Evolutionary conservation across 768 basidiomycete species (phyloP), one percentile per base, ranked within the genome.

Genomic region (Leucocoprinus sp.): DNA sequence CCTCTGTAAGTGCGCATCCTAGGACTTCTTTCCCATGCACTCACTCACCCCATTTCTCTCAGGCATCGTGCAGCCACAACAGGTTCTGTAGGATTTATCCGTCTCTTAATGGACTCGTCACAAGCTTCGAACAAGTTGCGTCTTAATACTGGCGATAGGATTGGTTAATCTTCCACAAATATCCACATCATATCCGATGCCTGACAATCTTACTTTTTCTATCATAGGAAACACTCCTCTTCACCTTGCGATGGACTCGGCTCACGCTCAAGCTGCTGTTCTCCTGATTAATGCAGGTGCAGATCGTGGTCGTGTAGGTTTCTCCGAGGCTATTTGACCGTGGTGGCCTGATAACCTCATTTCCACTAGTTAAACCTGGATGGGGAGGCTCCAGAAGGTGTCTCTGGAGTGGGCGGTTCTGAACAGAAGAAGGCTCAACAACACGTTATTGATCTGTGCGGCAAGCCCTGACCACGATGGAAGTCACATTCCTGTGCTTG

Each of bases 51-150:
- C 42, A 45, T 52, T 53, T 42, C 33, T 42, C 45, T 31, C 52
- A 93, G 90, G 42, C 96, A 99, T 65, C 85, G 96, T 50, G 96
- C 96, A 37, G 91, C 93, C 8, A 93, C 96, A 5, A 97, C 89
- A 11, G 96, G 96, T 24, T 91, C 92, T 18, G 79, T 80, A 8
- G 89, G 89, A 5, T 95, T 98, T 61, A 77, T 98, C 45, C 75
- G 74, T 22, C 69, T 99, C 34, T 73, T 99, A n/a, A 62, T 98
- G 42, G 76, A 86, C 50, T 84, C 90, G 4, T 85, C 88, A n/a
- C 77, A 75, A 55, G 80, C 79, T 8, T 70, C 75, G 48, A 67
- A 71, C 42, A 92, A 95, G 60, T 78, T 84, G 34, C 78, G 91
- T 40, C 69, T 98, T 45, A 98, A 98, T 57, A 87, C 87, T 21